Conservation (phyloP, 2,329 filamentous ascomycete species). For the Volutella citrinella region DNA sequence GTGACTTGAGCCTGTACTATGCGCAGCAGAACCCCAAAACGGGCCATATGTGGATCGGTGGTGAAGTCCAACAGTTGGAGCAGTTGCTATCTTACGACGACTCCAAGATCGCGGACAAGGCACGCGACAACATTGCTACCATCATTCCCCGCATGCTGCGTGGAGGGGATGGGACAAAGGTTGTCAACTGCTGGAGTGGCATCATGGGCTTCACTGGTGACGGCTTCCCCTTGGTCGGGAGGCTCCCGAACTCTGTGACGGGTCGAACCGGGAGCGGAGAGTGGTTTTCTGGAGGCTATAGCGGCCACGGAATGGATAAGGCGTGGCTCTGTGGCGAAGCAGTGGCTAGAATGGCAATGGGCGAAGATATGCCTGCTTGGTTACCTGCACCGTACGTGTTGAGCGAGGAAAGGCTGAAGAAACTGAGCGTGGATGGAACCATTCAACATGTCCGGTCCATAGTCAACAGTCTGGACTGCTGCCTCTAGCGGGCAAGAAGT, state of each 20-base stretch:
- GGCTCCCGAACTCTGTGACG: constrained; percentile 28
- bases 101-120: constrained; percentile 30
- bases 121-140: constrained; percentile 31
- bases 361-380: constrained; percentile 17
- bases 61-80: constrained; percentile 38
- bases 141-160: constrained; percentile 34
- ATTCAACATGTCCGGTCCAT: too few species aligned
- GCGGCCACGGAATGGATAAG: constrained; percentile 49
- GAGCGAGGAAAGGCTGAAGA: constrained; percentile 3
- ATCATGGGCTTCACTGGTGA: constrained; percentile 45
- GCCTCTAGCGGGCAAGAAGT: too few species aligned
- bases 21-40: constrained; percentile 22
- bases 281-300: constrained; percentile 48
- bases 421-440: too few species aligned
- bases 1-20: constrained; percentile 23
- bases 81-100: constrained; percentile 44
- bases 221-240: constrained; percentile 44
- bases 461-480: too few species aligned
- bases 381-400: constrained; percentile 6
- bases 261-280: constrained; percentile 24
- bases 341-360: constrained; percentile 22
- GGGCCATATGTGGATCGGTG: constrained; percentile 48
- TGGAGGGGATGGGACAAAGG: neutral
- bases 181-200: constrained; percentile 43
- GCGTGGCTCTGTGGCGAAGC: constrained; percentile 47